Evolutionary conservation across 176 grass and related monocot genomes (phyloP), one percentile per base, ranked within the genome.

Genomic region (Triticum urartu): DNA sequence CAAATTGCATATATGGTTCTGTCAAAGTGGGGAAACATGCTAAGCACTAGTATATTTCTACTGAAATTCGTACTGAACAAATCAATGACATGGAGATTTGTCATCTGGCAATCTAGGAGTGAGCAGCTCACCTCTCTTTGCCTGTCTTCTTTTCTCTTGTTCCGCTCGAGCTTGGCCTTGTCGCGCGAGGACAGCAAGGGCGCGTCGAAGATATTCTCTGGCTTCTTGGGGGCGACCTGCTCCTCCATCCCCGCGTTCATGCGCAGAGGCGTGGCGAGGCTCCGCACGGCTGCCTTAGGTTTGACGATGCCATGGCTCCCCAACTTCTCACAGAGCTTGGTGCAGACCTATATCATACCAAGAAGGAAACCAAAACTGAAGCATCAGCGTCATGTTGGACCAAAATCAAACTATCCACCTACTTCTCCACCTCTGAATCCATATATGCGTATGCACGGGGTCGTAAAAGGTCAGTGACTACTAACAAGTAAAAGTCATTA

Each of bases 221-320:
- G 84, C 81, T 98, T 98, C 70, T 95, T 93, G 0, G 91, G 91
- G 32, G 78, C 79, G 64, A 88, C 86, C 14, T 86, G 84, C n/a
- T 88, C 91, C 11, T 95, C 96, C 93, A 98, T 95, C 59, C 96
- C 96, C 79, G 92, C 93, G 58, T 91, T 86, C 96, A 98, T 98
- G 20, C 96, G 87, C 84, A 98, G 80, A 13, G 96, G 96, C 33
- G 88, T 89, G 67, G 83, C 93, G 50, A 98, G 88, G 72, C 96
- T 98, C 38, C 96, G 87, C 35, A 95, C 85, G 28, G 91, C 91
- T 79, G 77, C 86, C 87, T 92, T 98, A 70, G 95, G 96, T 25
- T 95, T 94, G 39, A 98, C 88, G 20, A 95, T 63, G 6, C 90
- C 93, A 72, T 94, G 93, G 79, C 85, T 98, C 74, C 96, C 93